Base-by-base conservation (phyloP, 2,329 filamentous ascomycete species). In the Xylaria sp. region DNA sequence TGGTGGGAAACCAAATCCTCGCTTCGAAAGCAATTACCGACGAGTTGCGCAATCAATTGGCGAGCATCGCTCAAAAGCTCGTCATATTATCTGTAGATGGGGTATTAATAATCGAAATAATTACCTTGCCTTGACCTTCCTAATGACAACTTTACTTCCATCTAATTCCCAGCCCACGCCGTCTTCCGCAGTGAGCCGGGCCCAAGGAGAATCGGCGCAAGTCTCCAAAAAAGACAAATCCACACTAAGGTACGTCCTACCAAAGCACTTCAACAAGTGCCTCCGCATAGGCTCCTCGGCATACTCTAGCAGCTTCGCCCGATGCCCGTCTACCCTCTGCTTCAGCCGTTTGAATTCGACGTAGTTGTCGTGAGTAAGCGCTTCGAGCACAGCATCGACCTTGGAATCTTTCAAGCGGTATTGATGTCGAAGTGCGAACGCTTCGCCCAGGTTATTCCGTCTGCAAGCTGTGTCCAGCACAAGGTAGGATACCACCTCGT, bases 401-500 rank as follows among this genome's bases (percentile, higher is more conserved):
- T 90, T 87, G n/a, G 84, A 78, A 76, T 93, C 93, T 55, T 83
- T 83, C 64, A 94, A 86, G 8, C 79, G 79, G 78, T 92, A 91
- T 28, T 81, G 78, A 60, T 86, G 82, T 63, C 90, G 87, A 63
- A 94, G 81, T 2, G 87, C 83, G 76, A 91, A 93, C 1, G 95
- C 96, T 63, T 91, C 89, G 1, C 87, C 85, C 30, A 97, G 81
- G 72, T 97, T 89, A 13, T 87, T 85, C 72, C 94, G 89, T 28
- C 96, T 90, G 77, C 96, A 98, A 6, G 94, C 94, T 46, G 94
- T 87, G 80, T 99, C 96, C 30, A 99, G 87, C 57, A 97, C 89
- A 30, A 93, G 85, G 75, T 97, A 97, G 36, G 89, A 87, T 2
- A 90, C 88, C 60, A 97, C 91, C 75, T 98, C 96, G 57, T 90